A percentile compares a stretch with the other conserved stretches of the same genome.
phyloP scores from a whole-genome alignment of 1,284 basidiomycete genomes.

The Ceratobasidium sp. region DNA sequence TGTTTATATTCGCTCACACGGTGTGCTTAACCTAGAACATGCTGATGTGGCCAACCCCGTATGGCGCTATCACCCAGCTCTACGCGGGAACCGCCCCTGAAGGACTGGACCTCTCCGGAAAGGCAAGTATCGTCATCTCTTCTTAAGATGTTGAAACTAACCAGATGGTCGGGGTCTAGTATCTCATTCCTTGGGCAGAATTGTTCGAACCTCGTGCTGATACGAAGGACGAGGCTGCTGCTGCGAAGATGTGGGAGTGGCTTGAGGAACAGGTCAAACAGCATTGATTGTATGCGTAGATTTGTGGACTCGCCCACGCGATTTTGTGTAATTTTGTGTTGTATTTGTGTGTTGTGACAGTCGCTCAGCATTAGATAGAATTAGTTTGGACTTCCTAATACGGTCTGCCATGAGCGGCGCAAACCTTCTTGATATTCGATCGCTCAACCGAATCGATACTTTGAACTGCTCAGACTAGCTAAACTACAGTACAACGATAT shows the following conservation, averaged over 20 bases:
- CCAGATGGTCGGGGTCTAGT: not conserved
- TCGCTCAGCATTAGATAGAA: too few relatives aligned
- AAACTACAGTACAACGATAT: too few relatives aligned
- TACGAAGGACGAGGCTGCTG: slow-evolving; percentile 52
- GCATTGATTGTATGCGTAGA: not conserved
- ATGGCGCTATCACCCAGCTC: slow-evolving; percentile 47
- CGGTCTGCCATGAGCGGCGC: too few relatives aligned
- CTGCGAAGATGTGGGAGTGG: slow-evolving; percentile 57
- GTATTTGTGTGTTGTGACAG: too few relatives aligned
- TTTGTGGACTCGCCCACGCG: too few relatives aligned
- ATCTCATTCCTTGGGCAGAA: slow-evolving; percentile 40
- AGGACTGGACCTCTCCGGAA: slow-evolving; percentile 38
- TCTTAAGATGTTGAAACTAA: too few relatives aligned
- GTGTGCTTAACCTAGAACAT: slow-evolving; percentile 10
- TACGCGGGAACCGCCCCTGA: slow-evolving; percentile 45
- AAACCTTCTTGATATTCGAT: too few relatives aligned
- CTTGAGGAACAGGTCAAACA: not conserved
- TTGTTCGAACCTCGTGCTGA: slow-evolving; percentile 3
- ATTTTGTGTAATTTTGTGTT: not conserved
- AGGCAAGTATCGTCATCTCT: slow-evolving; percentile 1
- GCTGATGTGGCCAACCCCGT: slow-evolving; percentile 27
- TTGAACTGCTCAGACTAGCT: too few relatives aligned
- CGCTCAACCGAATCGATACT: too few relatives aligned
- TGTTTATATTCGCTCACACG: not conserved
- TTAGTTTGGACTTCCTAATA: too few relatives aligned